These are phyloP conservation scores for Boletus albobrunnescens DNA, from an alignment of 1,284 basidiomycete genomes.

Conservation along the genomic window DNA sequence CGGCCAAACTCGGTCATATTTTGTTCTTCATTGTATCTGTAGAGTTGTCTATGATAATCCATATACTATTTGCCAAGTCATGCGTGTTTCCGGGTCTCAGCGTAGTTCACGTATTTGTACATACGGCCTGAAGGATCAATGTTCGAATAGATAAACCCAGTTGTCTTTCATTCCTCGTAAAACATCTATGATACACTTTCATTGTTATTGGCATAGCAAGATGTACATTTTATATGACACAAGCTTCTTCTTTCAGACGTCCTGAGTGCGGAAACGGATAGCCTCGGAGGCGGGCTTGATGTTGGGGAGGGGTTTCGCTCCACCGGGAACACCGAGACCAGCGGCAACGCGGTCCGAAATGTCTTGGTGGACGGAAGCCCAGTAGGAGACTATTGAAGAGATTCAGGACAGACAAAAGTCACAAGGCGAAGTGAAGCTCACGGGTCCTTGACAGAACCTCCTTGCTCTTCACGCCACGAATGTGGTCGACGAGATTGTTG, in stretches of 20 bases:
- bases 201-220: neutral
- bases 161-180: constrained; percentile 4
- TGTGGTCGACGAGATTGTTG: constrained; percentile 73
- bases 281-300: constrained; percentile 59
- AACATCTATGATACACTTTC: constrained; percentile 10
- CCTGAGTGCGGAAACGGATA: constrained; percentile 43
- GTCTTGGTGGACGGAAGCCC: constrained; percentile 70
- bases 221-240: neutral
- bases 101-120: too few species aligned
- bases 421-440: constrained; percentile 36
- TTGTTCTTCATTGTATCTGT: constrained; percentile 76
- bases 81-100: neutral
- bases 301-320: constrained; percentile 54
- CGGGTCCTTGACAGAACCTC: constrained; percentile 67
- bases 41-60: constrained; percentile 3
- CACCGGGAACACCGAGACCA: constrained; percentile 55
- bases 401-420: constrained; percentile 4
- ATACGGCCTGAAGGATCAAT: neutral
- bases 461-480: constrained; percentile 60
- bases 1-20: constrained; percentile 92
- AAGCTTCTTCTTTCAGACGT: constrained; percentile 2
- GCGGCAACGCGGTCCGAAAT: constrained; percentile 73
- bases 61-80: neutral
- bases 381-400: constrained; percentile 64
- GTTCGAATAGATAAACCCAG: neutral